A percentile compares a stretch with the other conserved stretches of the same genome.
phyloP scores from a whole-genome alignment of 345 rosid species.

The Eucalyptus fibrosa region DNA sequence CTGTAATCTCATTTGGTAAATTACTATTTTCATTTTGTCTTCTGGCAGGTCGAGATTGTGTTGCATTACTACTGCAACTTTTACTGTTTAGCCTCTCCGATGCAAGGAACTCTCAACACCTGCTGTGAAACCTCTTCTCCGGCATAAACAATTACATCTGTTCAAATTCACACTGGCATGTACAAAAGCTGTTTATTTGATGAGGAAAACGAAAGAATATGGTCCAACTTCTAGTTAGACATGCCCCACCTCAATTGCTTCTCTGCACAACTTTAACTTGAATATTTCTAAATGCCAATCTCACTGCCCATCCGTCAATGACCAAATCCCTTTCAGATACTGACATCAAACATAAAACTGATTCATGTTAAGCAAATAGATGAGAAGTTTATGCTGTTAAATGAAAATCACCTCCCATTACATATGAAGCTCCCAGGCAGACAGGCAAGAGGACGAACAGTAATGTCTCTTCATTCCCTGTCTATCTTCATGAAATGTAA shows the following conservation, averaged over 20 bases:
- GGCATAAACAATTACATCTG: not conserved
- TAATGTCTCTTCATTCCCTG: not conserved
- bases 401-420: not conserved
- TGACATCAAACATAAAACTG: not conserved
- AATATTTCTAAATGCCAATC: not conserved
- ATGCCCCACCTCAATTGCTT: not conserved
- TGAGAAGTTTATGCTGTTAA: not conserved
- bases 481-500: not conserved
- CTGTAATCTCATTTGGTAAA: not conserved
- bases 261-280: not conserved
- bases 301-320: not conserved
- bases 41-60: not conserved
- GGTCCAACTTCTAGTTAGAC: not conserved
- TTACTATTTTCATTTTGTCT: not conserved
- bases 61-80: not conserved
- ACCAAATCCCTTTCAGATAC: not conserved
- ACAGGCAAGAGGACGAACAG: not conserved
- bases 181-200: not conserved
- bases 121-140: not conserved
- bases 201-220: not conserved
- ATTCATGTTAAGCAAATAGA: not conserved
- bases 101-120: not conserved
- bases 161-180: not conserved
- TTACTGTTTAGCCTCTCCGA: not conserved
- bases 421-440: not conserved